phyloP scores from a whole-genome alignment of 495 filamentous ascomycete species.

The Chaetomidium leptoderma region DNA sequence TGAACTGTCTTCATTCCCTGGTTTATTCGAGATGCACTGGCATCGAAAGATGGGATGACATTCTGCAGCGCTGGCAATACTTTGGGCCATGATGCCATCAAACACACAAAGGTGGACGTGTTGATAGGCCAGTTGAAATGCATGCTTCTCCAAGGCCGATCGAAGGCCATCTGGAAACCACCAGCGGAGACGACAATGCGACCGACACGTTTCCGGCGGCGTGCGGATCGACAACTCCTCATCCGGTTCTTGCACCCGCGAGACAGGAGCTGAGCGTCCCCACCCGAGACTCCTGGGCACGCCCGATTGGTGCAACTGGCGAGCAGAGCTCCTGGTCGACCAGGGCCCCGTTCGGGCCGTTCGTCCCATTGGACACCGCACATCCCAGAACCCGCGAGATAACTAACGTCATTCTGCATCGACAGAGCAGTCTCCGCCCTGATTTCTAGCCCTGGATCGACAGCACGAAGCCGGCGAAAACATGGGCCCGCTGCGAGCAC shows the following conservation, averaged over 20 bases:
- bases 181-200: neutral
- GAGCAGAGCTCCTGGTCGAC: constrained; percentile 2
- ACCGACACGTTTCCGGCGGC: constrained; percentile 9
- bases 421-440: constrained; percentile 20
- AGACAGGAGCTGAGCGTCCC: neutral
- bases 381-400: constrained; percentile 21
- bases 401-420: constrained; percentile 31
- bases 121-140: neutral
- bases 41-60: too few relatives aligned
- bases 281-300: constrained; percentile 1
- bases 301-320: constrained; percentile 10
- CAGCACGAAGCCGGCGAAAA: constrained; percentile 5
- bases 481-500: neutral
- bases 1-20: too few relatives aligned
- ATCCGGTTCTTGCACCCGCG: constrained; percentile 8
- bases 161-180: neutral
- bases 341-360: neutral
- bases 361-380: constrained; percentile 18
- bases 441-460: constrained; percentile 24
- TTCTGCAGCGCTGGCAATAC: too few relatives aligned
- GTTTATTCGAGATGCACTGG: too few relatives aligned
- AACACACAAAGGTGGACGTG: too few relatives aligned
- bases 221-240: constrained; percentile 10
- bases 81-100: too few relatives aligned
- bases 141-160: neutral